Conservation (phyloP, 2,329 filamentous ascomycete genomes). For the Raffaelea deltoideospora region DNA sequence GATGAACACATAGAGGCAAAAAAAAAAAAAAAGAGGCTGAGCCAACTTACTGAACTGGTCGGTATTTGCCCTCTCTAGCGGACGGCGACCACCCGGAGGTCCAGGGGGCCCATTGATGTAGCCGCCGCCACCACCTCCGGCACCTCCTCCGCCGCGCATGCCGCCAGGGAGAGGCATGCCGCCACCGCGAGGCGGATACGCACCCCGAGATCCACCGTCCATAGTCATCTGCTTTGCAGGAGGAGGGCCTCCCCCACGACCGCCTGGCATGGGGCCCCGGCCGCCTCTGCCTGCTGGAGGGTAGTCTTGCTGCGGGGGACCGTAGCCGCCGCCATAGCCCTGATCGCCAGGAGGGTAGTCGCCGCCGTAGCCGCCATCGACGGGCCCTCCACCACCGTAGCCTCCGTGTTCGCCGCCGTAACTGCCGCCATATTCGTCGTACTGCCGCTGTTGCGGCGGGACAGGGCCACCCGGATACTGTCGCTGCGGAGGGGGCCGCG, state of each 20-base stretch:
- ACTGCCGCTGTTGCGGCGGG: conserved; percentile 22
- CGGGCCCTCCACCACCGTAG: conserved; percentile 30
- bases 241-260: conserved; percentile 26
- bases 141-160: conserved; percentile 11
- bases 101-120: conserved; percentile 18
- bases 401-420: too few relatives aligned
- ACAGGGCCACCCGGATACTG: conserved; percentile 18
- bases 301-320: conserved; percentile 27
- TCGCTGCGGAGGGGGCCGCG: conserved; percentile 23
- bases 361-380: conserved; percentile 15
- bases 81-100: conserved; percentile 8
- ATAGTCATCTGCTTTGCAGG: conserved; percentile 23
- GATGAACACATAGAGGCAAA: not conserved
- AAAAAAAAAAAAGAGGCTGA: not conserved
- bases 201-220: conserved; percentile 21
- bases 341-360: conserved; percentile 8
- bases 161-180: conserved; percentile 16
- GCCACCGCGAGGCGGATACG: conserved; percentile 22
- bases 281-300: conserved; percentile 22
- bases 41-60: not conserved
- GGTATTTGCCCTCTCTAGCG: not conserved
- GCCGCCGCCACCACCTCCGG: conserved; percentile 13
- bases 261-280: conserved; percentile 25
- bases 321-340: conserved; percentile 15
- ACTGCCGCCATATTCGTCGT: conserved; percentile 31